A percentile compares a stretch with the other conserved stretches of the same genome.
These are phyloP conservation scores for Trifolium repens DNA, from an alignment of 306 rosid species.

Conservation along the genomic window DNA sequence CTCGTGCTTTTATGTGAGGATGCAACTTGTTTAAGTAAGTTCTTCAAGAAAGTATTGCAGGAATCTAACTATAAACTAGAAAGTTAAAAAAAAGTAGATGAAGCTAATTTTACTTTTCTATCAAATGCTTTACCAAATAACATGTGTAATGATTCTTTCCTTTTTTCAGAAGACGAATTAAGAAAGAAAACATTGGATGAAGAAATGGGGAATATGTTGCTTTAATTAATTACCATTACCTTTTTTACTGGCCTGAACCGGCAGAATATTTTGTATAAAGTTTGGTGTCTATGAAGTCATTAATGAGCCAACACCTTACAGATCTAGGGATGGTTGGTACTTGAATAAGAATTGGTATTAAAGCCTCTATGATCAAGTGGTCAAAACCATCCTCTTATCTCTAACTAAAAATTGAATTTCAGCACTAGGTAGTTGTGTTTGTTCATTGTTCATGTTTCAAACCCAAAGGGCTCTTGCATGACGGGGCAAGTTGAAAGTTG, in stretches of 20 bases:
- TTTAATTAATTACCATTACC: conserved; percentile 20
- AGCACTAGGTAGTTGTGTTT: not conserved
- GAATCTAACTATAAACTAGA: conserved; percentile 18
- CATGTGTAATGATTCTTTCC: not conserved
- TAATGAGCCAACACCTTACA: conserved; percentile 10
- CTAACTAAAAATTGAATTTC: conserved; percentile 14
- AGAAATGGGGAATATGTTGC: conserved; percentile 14
- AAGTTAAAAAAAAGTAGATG: not conserved
- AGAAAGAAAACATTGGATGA: conserved; percentile 24
- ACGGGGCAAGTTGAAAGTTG: conserved; percentile 10
- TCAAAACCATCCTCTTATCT: not conserved
- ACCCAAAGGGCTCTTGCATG: conserved; percentile 10
- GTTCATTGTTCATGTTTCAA: conserved; percentile 14
- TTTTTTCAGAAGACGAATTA: conserved; percentile 22
- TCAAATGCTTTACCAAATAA: conserved; percentile 5
- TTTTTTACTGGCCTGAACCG: conserved; percentile 21
- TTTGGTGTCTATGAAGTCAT: conserved; percentile 5
- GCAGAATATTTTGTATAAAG: not conserved
- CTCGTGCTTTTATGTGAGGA: conserved; percentile 31
- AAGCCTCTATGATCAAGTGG: conserved; percentile 10
- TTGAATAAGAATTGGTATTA: not conserved
- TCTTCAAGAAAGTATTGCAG: conserved; percentile 25
- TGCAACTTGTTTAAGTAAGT: conserved; percentile 38
- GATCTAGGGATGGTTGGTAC: conserved; percentile 16
- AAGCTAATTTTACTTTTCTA: conserved; percentile 4